Percentiles rank a stretch among this genome's conserved stretches.
Evolutionary conservation across 116 monocot species (phyloP).

Genomic region (Posidonia oceanica): DNA sequence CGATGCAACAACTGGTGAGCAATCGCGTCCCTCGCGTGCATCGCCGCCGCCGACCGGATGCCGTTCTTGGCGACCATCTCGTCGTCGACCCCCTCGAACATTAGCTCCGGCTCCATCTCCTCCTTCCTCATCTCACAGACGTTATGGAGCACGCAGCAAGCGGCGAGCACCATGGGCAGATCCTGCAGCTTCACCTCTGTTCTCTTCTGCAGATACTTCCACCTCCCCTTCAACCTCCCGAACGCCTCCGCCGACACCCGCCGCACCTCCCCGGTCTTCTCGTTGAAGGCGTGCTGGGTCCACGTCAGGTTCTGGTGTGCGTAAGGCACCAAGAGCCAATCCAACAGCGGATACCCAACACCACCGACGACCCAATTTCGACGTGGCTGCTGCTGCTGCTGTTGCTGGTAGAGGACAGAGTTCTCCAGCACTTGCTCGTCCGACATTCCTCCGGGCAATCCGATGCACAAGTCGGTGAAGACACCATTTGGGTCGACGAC

Average conservation of each 20-base stretch:
- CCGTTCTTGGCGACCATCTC: slow-evolving; percentile 41
- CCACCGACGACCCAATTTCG: slow-evolving; percentile 45
- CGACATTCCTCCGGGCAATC: slow-evolving; percentile 68
- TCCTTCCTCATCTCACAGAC: slow-evolving; percentile 63
- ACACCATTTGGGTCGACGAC: slow-evolving; percentile 69
- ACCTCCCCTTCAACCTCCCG: slow-evolving; percentile 59
- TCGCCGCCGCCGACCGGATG: slow-evolving; percentile 26
- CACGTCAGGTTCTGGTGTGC: slow-evolving; percentile 60
- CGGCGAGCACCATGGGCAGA: slow-evolving; percentile 68
- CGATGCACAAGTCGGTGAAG: slow-evolving; percentile 83
- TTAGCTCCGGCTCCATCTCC: slow-evolving; percentile 35
- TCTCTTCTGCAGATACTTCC: slow-evolving; percentile 72
- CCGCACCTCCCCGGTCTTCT: slow-evolving; percentile 44
- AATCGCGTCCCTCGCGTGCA: slow-evolving; percentile 43
- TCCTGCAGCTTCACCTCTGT: slow-evolving; percentile 86
- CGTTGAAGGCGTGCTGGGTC: slow-evolving; percentile 83
- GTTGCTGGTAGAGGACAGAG: slow-evolving; percentile 33
- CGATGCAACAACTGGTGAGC: slow-evolving; percentile 67
- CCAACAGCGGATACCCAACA: slow-evolving; percentile 41
- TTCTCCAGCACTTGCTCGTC: slow-evolving; percentile 62
- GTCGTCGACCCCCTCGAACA: slow-evolving; percentile 54
- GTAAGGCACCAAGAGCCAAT: slow-evolving; percentile 74
- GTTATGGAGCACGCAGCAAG: slow-evolving; percentile 83
- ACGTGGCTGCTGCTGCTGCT: slow-evolving; percentile 9
- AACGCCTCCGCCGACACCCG: slow-evolving; percentile 50